A percentile compares a stretch with the other conserved stretches of the same genome.
phyloP scores from a whole-genome alignment of 768 basidiomycete genomes.

The Serpula lacrymans region DNA sequence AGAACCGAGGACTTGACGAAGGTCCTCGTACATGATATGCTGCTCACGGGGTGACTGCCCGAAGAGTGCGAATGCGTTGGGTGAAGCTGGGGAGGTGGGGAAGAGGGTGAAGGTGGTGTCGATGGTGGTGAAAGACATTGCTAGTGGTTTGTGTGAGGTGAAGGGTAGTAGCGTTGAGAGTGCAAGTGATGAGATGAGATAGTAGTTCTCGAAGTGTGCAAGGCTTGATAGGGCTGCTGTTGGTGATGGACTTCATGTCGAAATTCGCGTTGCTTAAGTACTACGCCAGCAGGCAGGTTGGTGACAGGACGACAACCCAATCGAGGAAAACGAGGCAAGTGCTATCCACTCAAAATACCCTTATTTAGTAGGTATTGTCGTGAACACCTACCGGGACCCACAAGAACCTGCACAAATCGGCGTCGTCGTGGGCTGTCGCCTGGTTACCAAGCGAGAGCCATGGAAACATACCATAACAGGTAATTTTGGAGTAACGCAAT shows the following conservation, averaged over 20 bases:
- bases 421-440: slow-evolving; percentile 2
- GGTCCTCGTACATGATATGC: slow-evolving; percentile 36
- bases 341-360: slow-evolving; percentile 6
- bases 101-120: slow-evolving; percentile 20
- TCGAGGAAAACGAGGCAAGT: slow-evolving; percentile 6
- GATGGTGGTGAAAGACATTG: slow-evolving; percentile 28
- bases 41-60: slow-evolving; percentile 36
- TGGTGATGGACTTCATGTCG: slow-evolving; percentile 2
- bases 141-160: no score
- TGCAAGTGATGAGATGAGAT: slow-evolving; percentile 2
- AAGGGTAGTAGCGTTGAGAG: neutral
- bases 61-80: slow-evolving; percentile 34
- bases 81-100: slow-evolving; percentile 24
- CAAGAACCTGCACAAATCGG: slow-evolving; percentile 2
- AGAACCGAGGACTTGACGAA: slow-evolving; percentile 25
- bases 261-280: slow-evolving; percentile 10
- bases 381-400: neutral
- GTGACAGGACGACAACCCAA: slow-evolving; percentile 1
- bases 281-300: slow-evolving; percentile 2
- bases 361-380: slow-evolving; percentile 2
- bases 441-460: slow-evolving; percentile 3
- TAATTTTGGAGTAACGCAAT: no score
- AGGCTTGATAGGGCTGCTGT: neutral
- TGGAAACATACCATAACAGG: no score
- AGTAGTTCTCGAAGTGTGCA: slow-evolving; percentile 7